Evolutionary conservation across 2,329 filamentous ascomycete genomes (phyloP), one percentile per base, ranked within the genome.

Genomic region (Colletotrichum gigasporum): DNA sequence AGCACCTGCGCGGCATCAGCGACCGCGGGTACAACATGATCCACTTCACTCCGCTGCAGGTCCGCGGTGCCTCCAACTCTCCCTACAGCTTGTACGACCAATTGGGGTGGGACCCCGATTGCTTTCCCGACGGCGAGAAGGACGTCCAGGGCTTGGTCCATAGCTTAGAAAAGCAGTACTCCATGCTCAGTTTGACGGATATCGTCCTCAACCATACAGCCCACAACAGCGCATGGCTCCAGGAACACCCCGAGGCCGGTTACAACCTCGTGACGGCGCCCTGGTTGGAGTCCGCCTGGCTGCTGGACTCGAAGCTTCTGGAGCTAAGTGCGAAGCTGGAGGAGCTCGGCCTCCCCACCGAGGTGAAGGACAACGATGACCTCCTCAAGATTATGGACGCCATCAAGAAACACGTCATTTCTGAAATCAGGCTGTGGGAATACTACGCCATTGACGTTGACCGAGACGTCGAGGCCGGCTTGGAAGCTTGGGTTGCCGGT

Each of bases 161-260:
- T 42, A 94, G 87, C 73, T 91, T 99, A 85, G 92, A 97, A 77
- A 85, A 90, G 53, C 90, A 97, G 54, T 90, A 96, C 76, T 92
- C 92, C 2, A 82, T 99, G 56, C 83, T 99, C 60, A 93, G 92
- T 66, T 79, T 99, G 80, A 97, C 95, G 1, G 96, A 99, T 75
- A 95, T 99, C 66, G 96, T 99, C 44, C 94, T 96, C 83, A 99
- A 99, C 74, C 96, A 99, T 80, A 99, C 96, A 4, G 95, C 96
- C 6, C 88, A 97, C 81, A 98, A 98, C 79, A 96, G 92, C 78
- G 87, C 91, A 71, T 99, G 96, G 96, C 85, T 99, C 10, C 85
- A 96, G 74, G 91, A 96, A 65, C 95, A 99, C 73, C 96, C 96
- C 0, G 96, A 99, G 71, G 91, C 94, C 44, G 96, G 96, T 14